Base-by-base conservation (phyloP, 768 basidiomycete genomes). In the Tulasnella sp. region DNA sequence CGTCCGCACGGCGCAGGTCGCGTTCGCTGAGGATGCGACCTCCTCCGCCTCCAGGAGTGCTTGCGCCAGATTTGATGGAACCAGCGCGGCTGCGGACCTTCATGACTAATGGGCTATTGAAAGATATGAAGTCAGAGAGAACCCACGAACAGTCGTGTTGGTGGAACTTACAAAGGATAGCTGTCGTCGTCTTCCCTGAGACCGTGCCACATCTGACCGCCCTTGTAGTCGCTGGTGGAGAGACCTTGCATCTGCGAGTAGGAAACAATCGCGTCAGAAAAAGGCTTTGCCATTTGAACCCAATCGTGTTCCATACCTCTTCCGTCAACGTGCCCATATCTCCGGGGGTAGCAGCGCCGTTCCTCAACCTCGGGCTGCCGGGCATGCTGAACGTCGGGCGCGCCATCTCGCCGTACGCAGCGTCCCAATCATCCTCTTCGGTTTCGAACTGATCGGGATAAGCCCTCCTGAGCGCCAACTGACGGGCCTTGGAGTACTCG, bases 401-500 rank as follows among this genome's bases (percentile, higher is more conserved):
- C 2, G 39, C 79, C 82, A 83, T 13, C 81, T 82, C 26, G 5
- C 57, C 57, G n/a, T 61, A 61, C 73, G 3, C 87, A 86, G 70
- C 87, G 86, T 73, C 87, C 87, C 79, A 87, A 89, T 70, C 86
- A 88, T 86, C 88, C 73, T 84, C 84, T n/a, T 82, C 81, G 57
- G 90, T 90, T 81, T 91, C 88, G 86, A 98, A 98, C 76, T 93
- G 91, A 81, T 98, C 96, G 1, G 98, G 98, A 83, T 99, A 99
- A 20, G 97, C 98, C 44, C 97, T 87, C 81, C 97, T 87, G 79
- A 99, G 87, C 23, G 95, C 94, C 74, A 98, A 86, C 85, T 97
- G 96, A 57, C 98, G 87, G 35, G 95, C 93, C 87, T 98, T 99
- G 84, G 92, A 91, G 84, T 99, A 99, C 84, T 99, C 98, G 80